These are phyloP conservation scores for Lactifluus rugatus DNA, from an alignment of 768 basidiomycete genomes.

Conservation along the genomic window DNA sequence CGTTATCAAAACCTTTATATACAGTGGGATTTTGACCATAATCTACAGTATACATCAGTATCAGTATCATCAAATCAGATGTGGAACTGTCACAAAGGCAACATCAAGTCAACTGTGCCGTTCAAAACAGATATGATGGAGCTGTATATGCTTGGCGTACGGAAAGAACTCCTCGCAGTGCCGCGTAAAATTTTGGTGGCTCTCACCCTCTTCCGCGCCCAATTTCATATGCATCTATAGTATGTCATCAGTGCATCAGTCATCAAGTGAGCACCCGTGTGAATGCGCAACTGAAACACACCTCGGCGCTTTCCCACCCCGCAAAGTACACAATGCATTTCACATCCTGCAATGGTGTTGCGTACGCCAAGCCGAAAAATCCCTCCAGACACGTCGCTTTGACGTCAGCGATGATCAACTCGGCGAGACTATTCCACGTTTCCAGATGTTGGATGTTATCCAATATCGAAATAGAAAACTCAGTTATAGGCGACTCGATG, in stretches of 20 bases:
- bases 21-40: too few species aligned
- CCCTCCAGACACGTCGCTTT: not conserved
- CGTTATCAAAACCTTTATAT: too few species aligned
- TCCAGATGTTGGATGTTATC: not conserved
- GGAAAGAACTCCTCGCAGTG: not conserved
- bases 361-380: not conserved
- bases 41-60: too few species aligned
- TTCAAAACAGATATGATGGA: not conserved
- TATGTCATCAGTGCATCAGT: not conserved
- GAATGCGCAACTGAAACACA: not conserved
- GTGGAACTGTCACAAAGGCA: not conserved
- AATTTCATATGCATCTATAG: not conserved
- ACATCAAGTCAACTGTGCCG: too few species aligned
- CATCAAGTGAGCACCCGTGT: not conserved
- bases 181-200: not conserved
- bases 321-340: not conserved
- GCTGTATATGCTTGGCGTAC: not conserved
- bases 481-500: not conserved
- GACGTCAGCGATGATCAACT: not conserved
- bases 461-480: not conserved
- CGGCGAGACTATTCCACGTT: not conserved
- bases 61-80: too few species aligned
- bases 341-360: not conserved
- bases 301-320: not conserved
- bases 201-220: not conserved